Conservation (phyloP, 2,329 filamentous ascomycete species). For the Aspergillus sp. region DNA sequence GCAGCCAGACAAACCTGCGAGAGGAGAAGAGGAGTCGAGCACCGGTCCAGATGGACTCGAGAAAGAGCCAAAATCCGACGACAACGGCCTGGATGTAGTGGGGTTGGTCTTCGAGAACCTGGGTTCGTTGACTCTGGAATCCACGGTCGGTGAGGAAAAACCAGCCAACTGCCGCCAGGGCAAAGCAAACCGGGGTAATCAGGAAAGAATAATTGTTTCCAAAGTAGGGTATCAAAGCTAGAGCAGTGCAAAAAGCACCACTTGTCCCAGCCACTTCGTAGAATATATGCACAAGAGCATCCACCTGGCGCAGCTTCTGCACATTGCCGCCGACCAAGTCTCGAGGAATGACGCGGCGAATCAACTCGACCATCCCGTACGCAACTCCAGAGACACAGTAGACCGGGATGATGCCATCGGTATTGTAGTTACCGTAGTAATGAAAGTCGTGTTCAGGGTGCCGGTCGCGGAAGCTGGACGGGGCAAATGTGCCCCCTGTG, state of each 20-base stretch:
- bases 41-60: slow-evolving; percentile 24
- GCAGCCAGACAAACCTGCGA: slow-evolving; percentile 24
- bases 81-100: slow-evolving; percentile 20
- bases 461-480: slow-evolving; percentile 10
- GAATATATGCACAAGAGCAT: slow-evolving; percentile 23
- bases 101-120: slow-evolving; percentile 9
- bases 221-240: slow-evolving; percentile 21
- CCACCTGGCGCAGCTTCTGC: slow-evolving; percentile 21
- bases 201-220: slow-evolving; percentile 24
- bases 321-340: slow-evolving; percentile 23
- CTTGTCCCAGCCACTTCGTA: slow-evolving; percentile 20
- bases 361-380: slow-evolving; percentile 25
- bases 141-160: slow-evolving; percentile 20
- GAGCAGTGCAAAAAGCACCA: slow-evolving; percentile 22
- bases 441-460: slow-evolving; percentile 24
- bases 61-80: slow-evolving; percentile 17
- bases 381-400: slow-evolving; percentile 21
- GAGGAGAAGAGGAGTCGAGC: slow-evolving; percentile 21
- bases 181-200: slow-evolving; percentile 22
- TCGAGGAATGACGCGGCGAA: slow-evolving; percentile 22
- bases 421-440: slow-evolving; percentile 23
- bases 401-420: slow-evolving; percentile 23
- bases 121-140: slow-evolving; percentile 7
- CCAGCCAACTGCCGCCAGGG: slow-evolving; percentile 16
- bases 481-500: slow-evolving; percentile 21